Conservation (phyloP, 75 land plant genomes). For the Chamaecyparis obtusa region DNA sequence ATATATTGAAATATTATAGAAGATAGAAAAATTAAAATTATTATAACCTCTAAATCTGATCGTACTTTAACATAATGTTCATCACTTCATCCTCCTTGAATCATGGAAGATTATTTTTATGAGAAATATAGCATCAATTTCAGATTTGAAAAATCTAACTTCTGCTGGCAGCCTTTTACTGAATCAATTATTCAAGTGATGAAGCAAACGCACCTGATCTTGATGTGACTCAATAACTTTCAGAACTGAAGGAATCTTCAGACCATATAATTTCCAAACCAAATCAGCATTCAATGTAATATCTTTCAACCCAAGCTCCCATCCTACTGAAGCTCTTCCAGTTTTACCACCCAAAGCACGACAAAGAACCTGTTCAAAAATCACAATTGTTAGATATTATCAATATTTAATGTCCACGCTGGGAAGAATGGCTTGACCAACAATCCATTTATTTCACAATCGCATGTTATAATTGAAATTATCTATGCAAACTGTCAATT, state of each 20-base stretch:
- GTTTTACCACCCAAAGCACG: constrained; percentile 59
- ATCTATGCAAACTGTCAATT: neutral
- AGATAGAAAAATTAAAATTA: no score
- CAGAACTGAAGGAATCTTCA: constrained; percentile 24
- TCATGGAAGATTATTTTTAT: no score
- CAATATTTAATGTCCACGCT: neutral
- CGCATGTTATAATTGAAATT: neutral
- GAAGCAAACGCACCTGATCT: constrained; percentile 26
- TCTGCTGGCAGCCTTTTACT: neutral
- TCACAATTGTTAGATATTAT: neutral
- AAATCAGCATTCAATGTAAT: constrained; percentile 18
- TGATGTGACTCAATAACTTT: constrained; percentile 35
- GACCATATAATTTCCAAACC: constrained; percentile 24
- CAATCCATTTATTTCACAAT: neutral
- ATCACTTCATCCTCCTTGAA: neutral
- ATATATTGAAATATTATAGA: no score
- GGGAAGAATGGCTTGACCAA: neutral
- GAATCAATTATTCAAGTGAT: neutral
- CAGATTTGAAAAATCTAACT: neutral
- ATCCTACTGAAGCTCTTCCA: constrained; percentile 46
- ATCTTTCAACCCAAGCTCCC: constrained; percentile 51
- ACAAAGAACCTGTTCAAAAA: constrained; percentile 38
- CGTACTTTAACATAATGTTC: no score
- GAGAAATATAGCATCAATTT: neutral
- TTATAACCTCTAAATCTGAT: no score